Conservation (phyloP, 1,139 yeast species). For the Geotrichum europaeum region DNA sequence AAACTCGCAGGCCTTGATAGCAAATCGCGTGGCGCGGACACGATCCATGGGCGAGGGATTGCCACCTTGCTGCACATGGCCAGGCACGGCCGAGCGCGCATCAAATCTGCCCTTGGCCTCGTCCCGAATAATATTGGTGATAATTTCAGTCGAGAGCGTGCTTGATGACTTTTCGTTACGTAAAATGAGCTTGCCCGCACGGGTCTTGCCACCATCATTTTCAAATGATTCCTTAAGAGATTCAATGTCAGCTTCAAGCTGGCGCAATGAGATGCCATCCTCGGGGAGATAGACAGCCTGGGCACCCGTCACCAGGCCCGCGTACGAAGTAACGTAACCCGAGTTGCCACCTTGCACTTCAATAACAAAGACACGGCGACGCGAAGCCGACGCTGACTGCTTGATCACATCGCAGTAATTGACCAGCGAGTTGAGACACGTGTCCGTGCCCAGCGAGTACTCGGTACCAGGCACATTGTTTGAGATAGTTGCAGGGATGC, state of each 20-base stretch:
- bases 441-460: conserved; percentile 88
- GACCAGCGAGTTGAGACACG: conserved; percentile 86
- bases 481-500: conserved; percentile 93
- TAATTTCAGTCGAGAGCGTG: conserved; percentile 71
- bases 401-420: conserved; percentile 91
- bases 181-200: conserved; percentile 79
- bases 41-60: conserved; percentile 93
- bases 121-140: conserved; percentile 76
- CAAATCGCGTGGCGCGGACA: conserved; percentile 84
- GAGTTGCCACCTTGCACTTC: conserved; percentile 97
- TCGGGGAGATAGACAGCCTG: conserved; percentile 93
- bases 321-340: conserved; percentile 84
- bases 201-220: conserved; percentile 70
- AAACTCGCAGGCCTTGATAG: conserved; percentile 81
- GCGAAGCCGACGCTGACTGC: conserved; percentile 90
- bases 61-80: conserved; percentile 98
- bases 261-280: conserved; percentile 65
- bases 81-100: conserved; percentile 93
- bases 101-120: conserved; percentile 75
- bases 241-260: conserved; percentile 70
- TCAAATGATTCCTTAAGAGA: conserved; percentile 63
- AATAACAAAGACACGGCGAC: conserved; percentile 91
- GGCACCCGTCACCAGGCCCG: conserved; percentile 90
- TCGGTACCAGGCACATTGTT: conserved; percentile 98
- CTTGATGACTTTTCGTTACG: conserved; percentile 82